Base-by-base conservation (phyloP, 257 asterid genomes). In the Salvia hispanica region DNA sequence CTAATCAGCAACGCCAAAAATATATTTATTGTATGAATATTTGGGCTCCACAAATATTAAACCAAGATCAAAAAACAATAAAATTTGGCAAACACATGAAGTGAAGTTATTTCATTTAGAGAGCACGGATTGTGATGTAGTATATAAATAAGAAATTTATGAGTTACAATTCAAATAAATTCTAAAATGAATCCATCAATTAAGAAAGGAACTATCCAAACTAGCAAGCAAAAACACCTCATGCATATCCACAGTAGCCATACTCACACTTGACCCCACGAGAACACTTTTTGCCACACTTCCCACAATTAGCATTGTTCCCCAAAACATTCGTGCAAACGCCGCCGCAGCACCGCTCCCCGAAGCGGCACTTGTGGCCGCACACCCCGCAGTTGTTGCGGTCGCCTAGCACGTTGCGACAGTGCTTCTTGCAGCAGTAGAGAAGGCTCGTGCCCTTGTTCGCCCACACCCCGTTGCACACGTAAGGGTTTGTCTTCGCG, bases 191-290 rank as follows among this genome's bases (percentile, higher is more conserved):
- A 25, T 25, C 31, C 31, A 25, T 25, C 31, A 25, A 25, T 25
- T 25, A 25, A 25, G 31, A 25, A 25, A 25, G 31, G 21, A 18
- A 18, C 21, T 18, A 18, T 18, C 21, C 21, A 18, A 18, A 18
- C 21, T 18, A 18, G 21, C 21, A 18, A 18, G 21, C 2, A 25
- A 25, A 25, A 25, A 25, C 31, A 2, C 2, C 7, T 36, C 40
- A 81, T 65, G 90, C 88, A 58, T 84, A 87, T 15, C 87, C 89
- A 70, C 95, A 85, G 47, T 64, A 72, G 12, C 91, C 91, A 45
- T 43, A 52, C 33, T 72, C 83, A 61, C 91, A 81, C 56, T 15
- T 51, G 34, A 72, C 63, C 15, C 88, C 86, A 18, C 14, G 12
- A 14, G 14, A 4, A 58, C 95, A 87, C 59, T 39, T 65, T 11